Conservation (phyloP, 2,329 filamentous ascomycete species). For the Alternaria novae-zelandiae region DNA sequence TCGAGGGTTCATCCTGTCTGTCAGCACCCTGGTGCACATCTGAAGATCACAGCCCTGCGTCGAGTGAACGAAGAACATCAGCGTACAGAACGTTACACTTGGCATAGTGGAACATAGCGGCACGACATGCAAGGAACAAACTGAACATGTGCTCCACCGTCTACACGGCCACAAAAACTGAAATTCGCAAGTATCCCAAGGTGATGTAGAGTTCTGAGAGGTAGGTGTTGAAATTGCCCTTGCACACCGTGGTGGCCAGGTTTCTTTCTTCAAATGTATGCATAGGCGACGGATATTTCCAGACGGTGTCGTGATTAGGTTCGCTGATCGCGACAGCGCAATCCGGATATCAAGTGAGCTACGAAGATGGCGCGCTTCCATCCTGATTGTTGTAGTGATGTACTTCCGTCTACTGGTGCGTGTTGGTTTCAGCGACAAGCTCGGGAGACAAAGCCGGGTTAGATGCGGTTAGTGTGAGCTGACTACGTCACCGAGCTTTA, state of each 20-base stretch:
- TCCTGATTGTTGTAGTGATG: neutral
- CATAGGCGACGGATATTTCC: neutral
- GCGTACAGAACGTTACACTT: neutral
- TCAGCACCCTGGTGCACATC: conserved; percentile 7
- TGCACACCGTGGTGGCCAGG: neutral
- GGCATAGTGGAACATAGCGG: neutral
- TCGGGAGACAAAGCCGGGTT: neutral
- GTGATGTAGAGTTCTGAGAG: neutral
- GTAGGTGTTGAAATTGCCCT: neutral
- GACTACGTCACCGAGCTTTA: conserved; percentile 11
- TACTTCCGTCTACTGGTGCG: neutral
- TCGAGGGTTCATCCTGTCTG: neutral
- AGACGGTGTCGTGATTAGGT: neutral
- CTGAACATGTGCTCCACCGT: neutral
- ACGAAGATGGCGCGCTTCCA: neutral
- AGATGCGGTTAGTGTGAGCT: conserved; percentile 10
- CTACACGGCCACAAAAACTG: neutral
- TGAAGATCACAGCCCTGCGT: neutral
- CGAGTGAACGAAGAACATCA: neutral
- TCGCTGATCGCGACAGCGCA: neutral
- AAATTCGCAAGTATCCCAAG: neutral
- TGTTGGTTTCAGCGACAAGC: neutral
- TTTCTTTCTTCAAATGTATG: neutral
- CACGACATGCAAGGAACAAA: neutral
- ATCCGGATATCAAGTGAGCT: neutral